Percentiles rank a stretch among this genome's conserved stretches.
Conservation (phyloP, 2,329 filamentous ascomycete genomes). For the Fusarium irregulare region DNA sequence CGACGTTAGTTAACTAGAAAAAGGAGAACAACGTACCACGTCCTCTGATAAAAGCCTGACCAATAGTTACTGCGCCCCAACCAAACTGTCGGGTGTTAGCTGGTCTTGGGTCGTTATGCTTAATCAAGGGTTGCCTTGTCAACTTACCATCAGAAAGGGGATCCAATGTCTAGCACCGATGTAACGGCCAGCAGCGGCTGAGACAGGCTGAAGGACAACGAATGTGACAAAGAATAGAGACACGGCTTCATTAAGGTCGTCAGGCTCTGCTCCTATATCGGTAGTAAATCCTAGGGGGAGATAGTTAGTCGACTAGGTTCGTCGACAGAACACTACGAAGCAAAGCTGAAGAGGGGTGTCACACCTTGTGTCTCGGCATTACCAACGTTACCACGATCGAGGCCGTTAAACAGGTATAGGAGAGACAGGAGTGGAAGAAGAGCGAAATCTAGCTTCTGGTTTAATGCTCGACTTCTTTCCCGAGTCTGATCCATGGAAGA, state of each 20-base stretch:
- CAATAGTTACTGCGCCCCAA: constrained; percentile 45
- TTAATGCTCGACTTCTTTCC: constrained; percentile 41
- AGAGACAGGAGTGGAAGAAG: constrained; percentile 54
- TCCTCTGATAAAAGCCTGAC: constrained; percentile 43
- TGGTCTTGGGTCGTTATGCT: background rate
- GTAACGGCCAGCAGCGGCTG: constrained; percentile 44
- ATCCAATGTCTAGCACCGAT: constrained; percentile 46
- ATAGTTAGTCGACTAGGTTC: background rate
- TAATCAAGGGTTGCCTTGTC: background rate
- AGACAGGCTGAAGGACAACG: constrained; percentile 43
- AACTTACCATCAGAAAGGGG: constrained; percentile 43
- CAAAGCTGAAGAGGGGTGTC: background rate
- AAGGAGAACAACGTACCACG: constrained; percentile 33
- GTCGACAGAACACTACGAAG: background rate
- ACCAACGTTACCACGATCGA: constrained; percentile 56
- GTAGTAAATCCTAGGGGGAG: constrained; percentile 39
- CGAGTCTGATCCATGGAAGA: constrained; percentile 7
- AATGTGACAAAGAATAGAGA: constrained; percentile 47
- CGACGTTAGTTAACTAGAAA: background rate
- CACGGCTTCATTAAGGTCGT: constrained; percentile 45
- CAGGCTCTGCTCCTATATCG: constrained; percentile 44
- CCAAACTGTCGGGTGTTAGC: constrained; percentile 38
- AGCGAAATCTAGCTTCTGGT: constrained; percentile 52
- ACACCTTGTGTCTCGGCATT: constrained; percentile 55
- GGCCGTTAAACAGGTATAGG: constrained; percentile 56